Conservation (phyloP, 768 basidiomycete species). For the Lactifluus pinguis region DNA sequence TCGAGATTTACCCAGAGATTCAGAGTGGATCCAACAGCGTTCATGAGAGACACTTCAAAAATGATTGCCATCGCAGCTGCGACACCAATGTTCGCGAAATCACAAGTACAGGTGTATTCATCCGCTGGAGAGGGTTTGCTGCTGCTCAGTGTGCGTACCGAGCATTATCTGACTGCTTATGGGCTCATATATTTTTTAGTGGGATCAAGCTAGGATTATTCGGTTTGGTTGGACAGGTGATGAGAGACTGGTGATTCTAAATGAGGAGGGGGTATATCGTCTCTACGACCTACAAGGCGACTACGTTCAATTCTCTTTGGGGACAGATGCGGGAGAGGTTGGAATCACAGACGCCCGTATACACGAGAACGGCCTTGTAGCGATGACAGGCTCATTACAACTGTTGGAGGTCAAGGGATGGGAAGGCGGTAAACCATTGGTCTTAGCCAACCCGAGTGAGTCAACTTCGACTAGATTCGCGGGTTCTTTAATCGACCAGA, state of each 20-base stretch:
- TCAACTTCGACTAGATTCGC: conserved; percentile 13
- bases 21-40: conserved; percentile 38
- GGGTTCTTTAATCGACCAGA: conserved; percentile 1
- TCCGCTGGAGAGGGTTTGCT: conserved; percentile 69
- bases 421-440: conserved; percentile 67
- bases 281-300: conserved; percentile 82
- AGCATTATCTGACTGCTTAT: background rate
- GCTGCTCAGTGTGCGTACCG: conserved; percentile 60
- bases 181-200: conserved; percentile 38
- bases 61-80: conserved; percentile 60
- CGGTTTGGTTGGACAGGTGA: conserved; percentile 80
- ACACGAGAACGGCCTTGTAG: conserved; percentile 82
- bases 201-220: conserved; percentile 82
- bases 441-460: conserved; percentile 68
- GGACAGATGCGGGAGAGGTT: conserved; percentile 69
- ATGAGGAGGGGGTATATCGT: conserved; percentile 89
- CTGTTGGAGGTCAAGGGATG: conserved; percentile 86
- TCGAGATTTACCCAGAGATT: background rate
- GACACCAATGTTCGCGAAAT: conserved; percentile 50
- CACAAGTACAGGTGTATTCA: conserved; percentile 84
- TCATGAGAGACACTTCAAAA: conserved; percentile 81
- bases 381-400: conserved; percentile 63
- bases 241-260: conserved; percentile 74
- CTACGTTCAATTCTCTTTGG: conserved; percentile 79
- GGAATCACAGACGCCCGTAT: conserved; percentile 82